phyloP scores from a whole-genome alignment of 2,329 filamentous ascomycete species.

The Hymenotorrendiella dingleyae region DNA sequence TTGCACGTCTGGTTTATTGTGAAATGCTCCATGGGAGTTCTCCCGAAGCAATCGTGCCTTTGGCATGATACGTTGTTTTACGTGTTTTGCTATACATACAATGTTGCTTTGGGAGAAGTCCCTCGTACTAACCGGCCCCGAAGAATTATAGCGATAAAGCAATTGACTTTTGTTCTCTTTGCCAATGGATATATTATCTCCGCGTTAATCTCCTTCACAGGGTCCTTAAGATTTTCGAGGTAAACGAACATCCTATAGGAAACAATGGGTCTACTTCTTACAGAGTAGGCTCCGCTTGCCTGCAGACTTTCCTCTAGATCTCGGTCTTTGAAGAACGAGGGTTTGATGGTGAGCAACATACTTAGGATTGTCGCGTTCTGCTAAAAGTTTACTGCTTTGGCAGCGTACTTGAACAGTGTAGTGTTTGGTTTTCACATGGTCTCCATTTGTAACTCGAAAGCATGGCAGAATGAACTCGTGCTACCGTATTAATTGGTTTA shows the following conservation, averaged over 20 bases:
- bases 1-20: constrained; percentile 41
- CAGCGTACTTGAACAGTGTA: no score
- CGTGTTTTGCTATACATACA: constrained; percentile 26
- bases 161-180: constrained; percentile 8
- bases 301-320: constrained; percentile 72
- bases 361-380: constrained; percentile 36
- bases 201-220: constrained; percentile 59
- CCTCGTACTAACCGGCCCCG: constrained; percentile 23
- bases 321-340: constrained; percentile 56
- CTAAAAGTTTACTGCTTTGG: no score
- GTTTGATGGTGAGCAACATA: constrained; percentile 86
- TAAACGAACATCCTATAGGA: constrained; percentile 90
- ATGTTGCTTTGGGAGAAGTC: constrained; percentile 28
- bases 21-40: constrained; percentile 70
- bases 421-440: not conserved
- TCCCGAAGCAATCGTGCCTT: constrained; percentile 51
- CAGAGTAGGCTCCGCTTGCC: constrained; percentile 54
- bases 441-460: not conserved
- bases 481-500: no score
- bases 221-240: constrained; percentile 69
- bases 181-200: constrained; percentile 75
- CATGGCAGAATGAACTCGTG: no score
- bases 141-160: not conserved
- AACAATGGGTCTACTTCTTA: constrained; percentile 43
- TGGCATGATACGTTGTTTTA: constrained; percentile 16